A percentile compares a stretch with the other conserved stretches of the same genome.
These are phyloP conservation scores for Metschnikowia kunwiensis DNA, from an alignment of 805 yeast genomes.

Conservation along the genomic window DNA sequence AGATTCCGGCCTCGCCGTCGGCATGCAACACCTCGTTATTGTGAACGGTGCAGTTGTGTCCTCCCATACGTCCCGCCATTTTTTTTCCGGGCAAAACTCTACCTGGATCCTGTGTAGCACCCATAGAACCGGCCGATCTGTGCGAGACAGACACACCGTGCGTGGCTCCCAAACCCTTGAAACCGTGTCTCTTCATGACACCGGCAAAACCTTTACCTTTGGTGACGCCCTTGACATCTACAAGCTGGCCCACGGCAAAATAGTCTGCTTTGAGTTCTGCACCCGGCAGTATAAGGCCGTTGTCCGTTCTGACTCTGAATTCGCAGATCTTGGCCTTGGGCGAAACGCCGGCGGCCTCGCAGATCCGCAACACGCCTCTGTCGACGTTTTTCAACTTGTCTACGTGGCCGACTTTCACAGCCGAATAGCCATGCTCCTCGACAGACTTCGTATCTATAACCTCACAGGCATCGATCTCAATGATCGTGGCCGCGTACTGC, in stretches of 20 bases:
- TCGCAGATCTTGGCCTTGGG: conserved; percentile 78
- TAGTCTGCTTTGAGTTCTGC: conserved; percentile 78
- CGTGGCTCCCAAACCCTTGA: conserved; percentile 83
- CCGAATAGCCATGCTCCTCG: conserved; percentile 74
- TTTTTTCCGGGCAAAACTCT: conserved; percentile 94
- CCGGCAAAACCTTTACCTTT: conserved; percentile 98
- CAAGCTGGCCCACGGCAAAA: conserved; percentile 76
- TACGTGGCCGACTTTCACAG: conserved; percentile 87
- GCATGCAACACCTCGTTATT: conserved; percentile 75
- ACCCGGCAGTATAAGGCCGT: conserved; percentile 72
- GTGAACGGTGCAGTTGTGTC: conserved; percentile 64
- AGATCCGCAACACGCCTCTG: conserved; percentile 68
- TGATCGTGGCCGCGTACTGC: conserved; percentile 77
- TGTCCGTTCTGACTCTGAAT: conserved; percentile 68
- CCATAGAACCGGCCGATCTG: conserved; percentile 96
- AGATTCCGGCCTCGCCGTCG: conserved; percentile 75
- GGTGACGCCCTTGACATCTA: conserved; percentile 73
- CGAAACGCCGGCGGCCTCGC: conserved; percentile 72
- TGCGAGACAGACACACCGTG: conserved; percentile 95
- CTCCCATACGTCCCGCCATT: conserved; percentile 98
- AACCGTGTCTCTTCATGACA: conserved; percentile 94
- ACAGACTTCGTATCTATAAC: conserved; percentile 70
- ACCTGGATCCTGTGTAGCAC: conserved; percentile 94
- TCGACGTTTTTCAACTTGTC: conserved; percentile 57
- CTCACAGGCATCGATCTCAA: conserved; percentile 85